phyloP scores from a whole-genome alignment of 768 basidiomycete species.

The Thelephora aurantiotincta region DNA sequence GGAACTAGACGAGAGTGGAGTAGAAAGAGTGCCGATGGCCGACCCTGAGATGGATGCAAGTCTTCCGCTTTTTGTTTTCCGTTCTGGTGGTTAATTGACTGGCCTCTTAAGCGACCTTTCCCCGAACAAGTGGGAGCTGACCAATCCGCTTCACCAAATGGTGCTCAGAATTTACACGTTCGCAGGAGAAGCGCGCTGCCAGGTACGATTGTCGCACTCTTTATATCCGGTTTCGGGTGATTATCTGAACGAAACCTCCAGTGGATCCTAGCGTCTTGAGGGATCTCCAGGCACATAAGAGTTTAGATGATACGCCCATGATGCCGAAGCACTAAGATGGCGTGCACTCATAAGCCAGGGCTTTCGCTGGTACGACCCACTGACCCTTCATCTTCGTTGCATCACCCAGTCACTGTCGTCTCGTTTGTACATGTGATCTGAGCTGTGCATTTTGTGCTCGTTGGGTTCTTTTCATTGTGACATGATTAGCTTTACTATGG shows the following conservation, averaged over 20 bases:
- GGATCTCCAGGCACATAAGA: conserved; percentile 78
- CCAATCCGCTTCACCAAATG: conserved; percentile 24
- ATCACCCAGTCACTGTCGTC: too few relatives aligned
- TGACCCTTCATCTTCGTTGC: too few relatives aligned
- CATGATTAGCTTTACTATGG: too few relatives aligned
- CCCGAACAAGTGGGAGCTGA: conserved; percentile 54
- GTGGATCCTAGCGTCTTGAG: conserved; percentile 83
- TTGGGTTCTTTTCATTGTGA: too few relatives aligned
- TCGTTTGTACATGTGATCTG: too few relatives aligned
- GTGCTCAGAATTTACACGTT: conserved; percentile 58
- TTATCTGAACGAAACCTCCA: conserved; percentile 16
- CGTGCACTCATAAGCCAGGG: too few relatives aligned
- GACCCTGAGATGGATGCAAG: conserved; percentile 81
- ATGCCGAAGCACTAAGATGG: too few relatives aligned
- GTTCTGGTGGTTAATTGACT: conserved; percentile 7
- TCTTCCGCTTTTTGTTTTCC: conserved; percentile 13
- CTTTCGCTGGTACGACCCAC: too few relatives aligned
- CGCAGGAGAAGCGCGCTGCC: conserved; percentile 92
- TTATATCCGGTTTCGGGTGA: background rate
- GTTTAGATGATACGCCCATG: conserved; percentile 38
- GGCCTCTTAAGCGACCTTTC: conserved; percentile 37
- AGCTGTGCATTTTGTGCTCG: too few relatives aligned
- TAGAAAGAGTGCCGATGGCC: conserved; percentile 85
- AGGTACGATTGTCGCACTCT: conserved; percentile 27
- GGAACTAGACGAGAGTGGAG: conserved; percentile 65